Base-by-base conservation (phyloP, 371 early-diverging fungal species). In the Chytridium lagenaria region DNA sequence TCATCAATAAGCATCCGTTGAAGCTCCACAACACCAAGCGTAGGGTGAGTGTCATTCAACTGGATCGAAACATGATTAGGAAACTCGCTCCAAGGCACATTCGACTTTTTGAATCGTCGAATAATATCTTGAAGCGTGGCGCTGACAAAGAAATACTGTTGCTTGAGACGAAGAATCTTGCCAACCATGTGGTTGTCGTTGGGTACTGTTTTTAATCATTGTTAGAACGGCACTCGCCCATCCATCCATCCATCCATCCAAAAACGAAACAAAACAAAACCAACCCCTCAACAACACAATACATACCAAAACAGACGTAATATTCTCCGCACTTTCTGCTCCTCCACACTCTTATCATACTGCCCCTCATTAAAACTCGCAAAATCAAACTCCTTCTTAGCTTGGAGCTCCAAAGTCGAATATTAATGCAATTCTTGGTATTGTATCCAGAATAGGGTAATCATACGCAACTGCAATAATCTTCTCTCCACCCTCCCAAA, bases 121-220 rank as follows among this genome's bases (percentile, higher is more conserved):
- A 96, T 87, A 73, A 87, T 83, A 64, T 77, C 84, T 79, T 34
- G 59, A 38, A 49, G 36, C 44, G 49, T 68, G 57, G 67, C 94
- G 38, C 90, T 90, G 44, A 93, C 94, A 85, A 94, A 95, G 80
- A 96, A 93, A 82, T 92, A 96, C 84, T 96, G 95, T 84, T 96
- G 96, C 83, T 95, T 95, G 73, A 96, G 84, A 66, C 96, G 91
- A 59, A 96, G 87, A 76, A 92, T 92, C 82, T 96, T 96, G 71
- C 96, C 96, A 50, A 89, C 55, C 89, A 89, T 88, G 79, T 93
- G 93, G 82, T 96, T 95, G 83, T 96, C 96, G 78, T 96, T 96
- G 51, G 96, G 96, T n/a, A n/a, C n/a, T n/a, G n/a, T n/a, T n/a
- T n/a, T n/a, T n/a, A n/a, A n/a, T n/a, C n/a, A n/a, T n/a, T n/a